Base-by-base conservation (phyloP, 805 yeast species). In the Pichia heedii region DNA sequence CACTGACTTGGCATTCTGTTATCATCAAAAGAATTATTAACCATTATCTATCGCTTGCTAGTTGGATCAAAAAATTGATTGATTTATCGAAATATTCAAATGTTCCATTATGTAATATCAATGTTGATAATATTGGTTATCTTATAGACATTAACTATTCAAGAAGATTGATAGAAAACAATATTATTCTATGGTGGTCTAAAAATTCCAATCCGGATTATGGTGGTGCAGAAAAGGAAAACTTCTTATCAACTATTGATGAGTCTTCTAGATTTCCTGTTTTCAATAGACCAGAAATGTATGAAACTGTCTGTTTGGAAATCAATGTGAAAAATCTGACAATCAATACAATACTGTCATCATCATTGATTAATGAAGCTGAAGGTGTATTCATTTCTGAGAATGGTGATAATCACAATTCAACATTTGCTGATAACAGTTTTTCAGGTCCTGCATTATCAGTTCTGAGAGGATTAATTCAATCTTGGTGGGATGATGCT, bases 401-500 rank as follows among this genome's bases (percentile, higher is more conserved):
- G 26, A 71, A 55, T 12, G 54, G 51, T 8, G 50, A 45, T 22
- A 45, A 52, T 5, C 52, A 50, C 15, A 46, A 46, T 18, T 53
- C 59, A 8, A 70, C 76, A 0, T 76, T 89, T 52, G 83, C 90
- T 13, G 85, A 81, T 51, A 95, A 90, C 59, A 76, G 95, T 0
- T 89, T 90, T 53, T 81, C 89, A 11, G 72, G 79, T 0, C 76
- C 84, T 0, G 84, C 96, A 2, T 67, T 93, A 48, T 61, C 69
- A 10, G 82, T 82, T 2, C 68, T 93, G 44, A 74, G 94, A 55
- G 60, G 71, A 8, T 67, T 93, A 73, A 83, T 93, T 12, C 86
- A 83, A 54, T 78, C 72, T 27, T 87, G 96, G 96, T 90, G 97
- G 96, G 94, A 87, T 54, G 83, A 79, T 55, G 97, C 96, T 0